Evolutionary conservation across 495 filamentous ascomycete species (phyloP), one percentile per base, ranked within the genome.

Genomic region (Neurospora pannonica): DNA sequence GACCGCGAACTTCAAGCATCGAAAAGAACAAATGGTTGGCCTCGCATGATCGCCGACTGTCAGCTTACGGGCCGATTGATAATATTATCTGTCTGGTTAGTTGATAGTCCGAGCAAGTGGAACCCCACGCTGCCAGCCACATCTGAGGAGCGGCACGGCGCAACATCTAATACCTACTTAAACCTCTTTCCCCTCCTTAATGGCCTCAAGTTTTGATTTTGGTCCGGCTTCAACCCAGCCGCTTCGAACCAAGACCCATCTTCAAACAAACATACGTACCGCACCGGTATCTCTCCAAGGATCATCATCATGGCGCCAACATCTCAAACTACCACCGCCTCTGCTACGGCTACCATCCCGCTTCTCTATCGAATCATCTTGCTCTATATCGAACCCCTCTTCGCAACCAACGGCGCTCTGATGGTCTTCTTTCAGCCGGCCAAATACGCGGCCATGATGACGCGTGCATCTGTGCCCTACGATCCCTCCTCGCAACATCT

Each of bases 351-450:
- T 19, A 60, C 72, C 24, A 73, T 85, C 38, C 82, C 85, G 7
- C 67, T 75, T 24, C 17, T 76, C 72, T 89, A 89, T 81, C 79
- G 79, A 60, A 70, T 87, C 75, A 85, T 88, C 78, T 88, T 90
- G 81, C 87, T 89, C 71, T 79, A 80, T 74, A 79, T 90, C 75
- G 89, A 91, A 79, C 89, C 89, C n/a, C 70, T 89, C 71, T 82
- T 70, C 31, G 77, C 77, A 31, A 17, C 77, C 70, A 76, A 70
- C 69, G 74, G 76, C 70, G 74, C 71, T 72, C 36, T 74, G 75
- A 83, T 90, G 28, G 74, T 77, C 10, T 79, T 90, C 70, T 87
- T 85, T 31, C 75, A 85, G 73, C 77, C 82, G 6, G 42, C 79
- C 17, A 78, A 79, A 42, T 84, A 85, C 54, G 78, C 83, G 13